Evolutionary conservation across 495 filamentous ascomycete species (phyloP), one percentile per base, ranked within the genome.

Genomic region (Cercophora scortea): DNA sequence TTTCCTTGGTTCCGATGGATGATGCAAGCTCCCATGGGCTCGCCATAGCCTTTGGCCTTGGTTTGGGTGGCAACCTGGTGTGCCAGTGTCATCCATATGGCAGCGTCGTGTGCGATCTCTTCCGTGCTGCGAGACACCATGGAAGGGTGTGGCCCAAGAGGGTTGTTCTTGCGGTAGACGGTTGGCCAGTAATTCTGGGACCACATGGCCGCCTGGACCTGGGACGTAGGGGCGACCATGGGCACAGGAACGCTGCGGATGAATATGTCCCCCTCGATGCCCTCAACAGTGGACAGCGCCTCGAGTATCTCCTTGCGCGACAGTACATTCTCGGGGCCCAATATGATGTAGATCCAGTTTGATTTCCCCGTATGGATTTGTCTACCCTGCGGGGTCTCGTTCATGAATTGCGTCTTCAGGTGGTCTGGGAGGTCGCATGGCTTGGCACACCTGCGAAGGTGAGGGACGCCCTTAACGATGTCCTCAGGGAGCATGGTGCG

Each of bases 381-480:
- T 49, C 65, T 61, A 47, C 71, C 71, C 50, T 69, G 64, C 1
- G 61, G 58, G 12, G 63, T 65, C 42, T 73, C 69, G 57, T 76
- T 74, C 67, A 65, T 73, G 55, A 65, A 85, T 50, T 58, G 66
- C 32, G 55, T 72, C 49, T 67, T 76, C 53, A 66, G 73, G 50
- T 69, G 68, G 42, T 63, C 62, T 36, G 90, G 87, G 6, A 96
- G 73, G 56, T 82, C 83, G 38, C 77, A 75, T 32, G 74, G 79
- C 63, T 89, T 92, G 42, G 83, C 84, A 52, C 93, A 88, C 47
- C 90, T 82, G 42, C 89, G 84, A 16, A 97, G 79, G 65, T 98
- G 93, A 61, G 80, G 77, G 34, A 90, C 71, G 54, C 84, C 79
- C 49, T 79, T 75, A 58, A 74, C 72, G n/a, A 74, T 67, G 58